Percentiles rank a stretch among this genome's conserved stretches.
phyloP scores from a whole-genome alignment of 2,329 filamentous ascomycete genomes.

The Colletotrichum tropicale region DNA sequence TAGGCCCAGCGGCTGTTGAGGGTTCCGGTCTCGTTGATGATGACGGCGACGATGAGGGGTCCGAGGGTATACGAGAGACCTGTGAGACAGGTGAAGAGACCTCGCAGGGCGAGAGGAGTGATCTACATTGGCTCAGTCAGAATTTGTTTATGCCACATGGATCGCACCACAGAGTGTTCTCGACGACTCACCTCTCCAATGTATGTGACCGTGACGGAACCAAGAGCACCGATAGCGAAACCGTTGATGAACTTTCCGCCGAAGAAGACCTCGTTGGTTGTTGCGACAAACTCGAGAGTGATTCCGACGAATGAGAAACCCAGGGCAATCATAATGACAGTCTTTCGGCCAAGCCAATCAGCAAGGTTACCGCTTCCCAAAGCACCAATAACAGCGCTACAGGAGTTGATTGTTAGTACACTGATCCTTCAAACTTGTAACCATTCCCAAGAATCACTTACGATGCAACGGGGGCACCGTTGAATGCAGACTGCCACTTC shows the following conservation, averaged over 20 bases:
- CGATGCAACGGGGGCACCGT: slow-evolving; percentile 44
- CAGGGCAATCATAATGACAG: slow-evolving; percentile 34
- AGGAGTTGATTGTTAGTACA: neutral
- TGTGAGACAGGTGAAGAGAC: slow-evolving; percentile 29
- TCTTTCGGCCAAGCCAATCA: slow-evolving; percentile 35
- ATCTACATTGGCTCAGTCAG: slow-evolving; percentile 29
- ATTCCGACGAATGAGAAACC: slow-evolving; percentile 39
- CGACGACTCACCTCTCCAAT: slow-evolving; percentile 32
- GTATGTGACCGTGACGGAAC: slow-evolving; percentile 31
- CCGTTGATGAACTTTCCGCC: slow-evolving; percentile 47
- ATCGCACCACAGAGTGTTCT: neutral
- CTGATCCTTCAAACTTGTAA: accelerated
- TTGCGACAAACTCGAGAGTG: slow-evolving; percentile 44
- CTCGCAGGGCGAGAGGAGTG: slow-evolving; percentile 30
- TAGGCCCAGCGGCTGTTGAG: slow-evolving; percentile 35
- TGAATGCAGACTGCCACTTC: slow-evolving; percentile 49
- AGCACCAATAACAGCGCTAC: slow-evolving; percentile 29
- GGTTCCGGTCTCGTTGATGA: slow-evolving; percentile 33
- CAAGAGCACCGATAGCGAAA: slow-evolving; percentile 35
- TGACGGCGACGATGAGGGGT: slow-evolving; percentile 33
- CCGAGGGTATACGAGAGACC: slow-evolving; percentile 28
- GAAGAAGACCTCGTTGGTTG: slow-evolving; percentile 43
- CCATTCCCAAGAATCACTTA: slow-evolving; percentile 9
- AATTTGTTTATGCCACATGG: slow-evolving; percentile 6
- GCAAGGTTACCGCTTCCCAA: slow-evolving; percentile 32